These are phyloP conservation scores for Furcasterigmium furcatum DNA, from an alignment of 2,329 filamentous ascomycete genomes.

Conservation along the genomic window DNA sequence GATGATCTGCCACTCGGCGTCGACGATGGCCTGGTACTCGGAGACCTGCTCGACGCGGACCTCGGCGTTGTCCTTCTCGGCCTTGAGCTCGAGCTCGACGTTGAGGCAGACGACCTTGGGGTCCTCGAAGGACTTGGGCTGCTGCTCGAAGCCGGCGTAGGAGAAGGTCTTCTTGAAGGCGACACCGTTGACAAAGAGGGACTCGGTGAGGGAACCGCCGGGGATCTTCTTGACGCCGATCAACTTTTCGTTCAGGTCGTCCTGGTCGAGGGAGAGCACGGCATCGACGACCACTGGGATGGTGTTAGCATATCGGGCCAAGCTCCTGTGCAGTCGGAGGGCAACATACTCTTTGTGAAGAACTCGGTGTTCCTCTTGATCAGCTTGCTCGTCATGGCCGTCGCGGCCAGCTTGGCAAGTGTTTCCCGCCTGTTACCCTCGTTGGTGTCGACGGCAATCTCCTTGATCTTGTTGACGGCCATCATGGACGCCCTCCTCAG, in stretches of 20 bases:
- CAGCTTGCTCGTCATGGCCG: constrained; percentile 98
- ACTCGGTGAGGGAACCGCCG: constrained; percentile 92
- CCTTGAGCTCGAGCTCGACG: constrained; percentile 97
- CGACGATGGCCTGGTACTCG: constrained; percentile 98
- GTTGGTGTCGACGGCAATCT: constrained; percentile 84
- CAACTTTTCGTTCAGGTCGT: constrained; percentile 95
- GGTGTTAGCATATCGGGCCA: background rate
- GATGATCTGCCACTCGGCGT: constrained; percentile 99
- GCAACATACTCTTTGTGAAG: constrained; percentile 85
- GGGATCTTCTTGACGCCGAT: constrained; percentile 99
- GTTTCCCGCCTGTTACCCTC: constrained; percentile 86
- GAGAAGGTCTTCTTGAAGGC: constrained; percentile 99
- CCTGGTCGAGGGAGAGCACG: constrained; percentile 90
- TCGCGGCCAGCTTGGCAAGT: constrained; percentile 82
- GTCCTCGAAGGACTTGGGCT: constrained; percentile 91
- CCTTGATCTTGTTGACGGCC: constrained; percentile 98
- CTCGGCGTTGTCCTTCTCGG: constrained; percentile 98
- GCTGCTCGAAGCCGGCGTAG: constrained; percentile 98
- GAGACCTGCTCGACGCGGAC: constrained; percentile 97
- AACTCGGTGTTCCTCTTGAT: constrained; percentile 97
- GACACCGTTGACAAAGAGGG: constrained; percentile 94
- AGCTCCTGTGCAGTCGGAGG: background rate
- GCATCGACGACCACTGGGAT: constrained; percentile 90
- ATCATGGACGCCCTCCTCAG: constrained; percentile 82
- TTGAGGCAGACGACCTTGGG: constrained; percentile 97